A percentile compares a stretch with the other conserved stretches of the same genome.
Evolutionary conservation across 2,329 filamentous ascomycete genomes (phyloP).

Genomic region (Paramyrothecium roridum): DNA sequence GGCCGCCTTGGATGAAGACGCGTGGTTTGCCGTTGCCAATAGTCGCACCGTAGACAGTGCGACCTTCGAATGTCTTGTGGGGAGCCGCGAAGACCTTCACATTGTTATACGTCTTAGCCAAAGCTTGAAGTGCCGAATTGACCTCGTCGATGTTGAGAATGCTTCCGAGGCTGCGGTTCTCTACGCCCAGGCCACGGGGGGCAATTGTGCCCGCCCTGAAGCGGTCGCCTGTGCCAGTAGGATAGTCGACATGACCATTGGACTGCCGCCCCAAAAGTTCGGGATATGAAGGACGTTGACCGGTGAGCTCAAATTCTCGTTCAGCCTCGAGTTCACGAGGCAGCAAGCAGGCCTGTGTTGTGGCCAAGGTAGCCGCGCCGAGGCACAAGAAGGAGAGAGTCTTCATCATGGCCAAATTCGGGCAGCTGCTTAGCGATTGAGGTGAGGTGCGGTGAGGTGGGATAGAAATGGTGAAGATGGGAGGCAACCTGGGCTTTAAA

Average conservation of each 20-base stretch:
- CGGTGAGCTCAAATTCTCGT: not conserved
- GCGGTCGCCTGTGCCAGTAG: conserved; percentile 39
- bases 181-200: conserved; percentile 26
- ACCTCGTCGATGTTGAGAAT: conserved; percentile 45
- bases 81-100: conserved; percentile 40
- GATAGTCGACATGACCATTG: conserved; percentile 20
- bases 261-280: conserved; percentile 6
- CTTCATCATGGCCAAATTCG: not conserved
- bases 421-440: no score
- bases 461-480: no score
- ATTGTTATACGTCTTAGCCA: conserved; percentile 34
- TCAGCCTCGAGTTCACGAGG: conserved; percentile 27
- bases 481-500: no score
- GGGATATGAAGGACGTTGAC: not conserved
- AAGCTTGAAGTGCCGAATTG: conserved; percentile 37
- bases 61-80: conserved; percentile 39
- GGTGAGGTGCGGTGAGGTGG: no score
- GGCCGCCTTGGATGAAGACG: conserved; percentile 49
- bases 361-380: not conserved
- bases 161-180: conserved; percentile 33
- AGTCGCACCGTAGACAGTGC: conserved; percentile 35
- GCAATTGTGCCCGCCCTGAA: conserved; percentile 34
- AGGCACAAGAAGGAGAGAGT: not conserved
- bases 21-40: conserved; percentile 42
- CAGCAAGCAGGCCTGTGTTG: conserved; percentile 31